Percentiles rank a stretch among this genome's conserved stretches.
Conservation (phyloP, 2,329 filamentous ascomycete genomes). For the Coniochaeta sp. region DNA sequence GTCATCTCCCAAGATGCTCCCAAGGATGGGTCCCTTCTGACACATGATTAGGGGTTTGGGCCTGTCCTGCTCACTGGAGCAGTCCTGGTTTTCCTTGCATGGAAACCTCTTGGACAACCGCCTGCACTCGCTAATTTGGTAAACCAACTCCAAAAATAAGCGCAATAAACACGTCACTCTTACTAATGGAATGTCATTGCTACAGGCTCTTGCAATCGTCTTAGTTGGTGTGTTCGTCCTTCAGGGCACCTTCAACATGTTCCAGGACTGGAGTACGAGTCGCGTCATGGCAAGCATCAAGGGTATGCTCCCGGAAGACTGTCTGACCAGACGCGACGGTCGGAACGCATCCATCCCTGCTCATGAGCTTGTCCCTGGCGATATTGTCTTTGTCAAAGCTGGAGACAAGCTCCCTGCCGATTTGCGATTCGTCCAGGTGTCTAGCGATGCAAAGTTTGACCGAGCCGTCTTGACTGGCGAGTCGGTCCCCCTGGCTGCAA, state of each 20-base stretch:
- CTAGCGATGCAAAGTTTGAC: conserved; percentile 64
- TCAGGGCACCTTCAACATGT: conserved; percentile 62
- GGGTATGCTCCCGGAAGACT: conserved; percentile 70
- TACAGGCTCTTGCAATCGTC: conserved; percentile 60
- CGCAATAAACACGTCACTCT: not conserved
- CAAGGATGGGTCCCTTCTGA: not conserved
- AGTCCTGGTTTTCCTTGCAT: conserved; percentile 68
- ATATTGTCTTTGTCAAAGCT: conserved; percentile 61
- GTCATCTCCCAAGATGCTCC: not conserved
- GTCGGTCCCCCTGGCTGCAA: conserved; percentile 55
- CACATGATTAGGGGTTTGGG: conserved; percentile 55
- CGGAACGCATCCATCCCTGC: conserved; percentile 30
- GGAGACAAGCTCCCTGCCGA: conserved; percentile 71
- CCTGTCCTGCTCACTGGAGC: conserved; percentile 60
- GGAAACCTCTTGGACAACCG: conserved; percentile 66
- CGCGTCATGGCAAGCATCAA: conserved; percentile 75
- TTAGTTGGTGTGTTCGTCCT: conserved; percentile 62
- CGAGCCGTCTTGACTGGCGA: conserved; percentile 66
- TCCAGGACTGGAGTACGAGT: conserved; percentile 69
- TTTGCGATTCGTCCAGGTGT: conserved; percentile 60
- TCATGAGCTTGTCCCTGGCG: conserved; percentile 16
- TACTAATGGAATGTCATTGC: too few species aligned
- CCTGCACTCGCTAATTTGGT: conserved; percentile 58
- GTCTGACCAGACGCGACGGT: conserved; percentile 56
- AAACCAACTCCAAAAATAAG: not conserved